Base-by-base conservation (phyloP, 805 yeast genomes). In the Debaryomyces maramus region DNA sequence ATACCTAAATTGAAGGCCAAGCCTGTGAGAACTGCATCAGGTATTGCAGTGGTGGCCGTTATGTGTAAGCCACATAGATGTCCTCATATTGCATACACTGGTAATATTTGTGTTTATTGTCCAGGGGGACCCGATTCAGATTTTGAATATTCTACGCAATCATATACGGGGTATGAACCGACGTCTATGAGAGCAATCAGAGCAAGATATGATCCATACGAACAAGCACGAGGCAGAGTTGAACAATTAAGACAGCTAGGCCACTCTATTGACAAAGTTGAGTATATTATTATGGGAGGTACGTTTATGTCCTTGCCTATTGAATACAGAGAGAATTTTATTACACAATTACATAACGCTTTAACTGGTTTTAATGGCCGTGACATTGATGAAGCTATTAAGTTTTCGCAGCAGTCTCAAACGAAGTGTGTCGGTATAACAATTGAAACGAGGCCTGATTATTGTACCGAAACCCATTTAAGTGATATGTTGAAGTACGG, bases 41-140 rank as follows among this genome's bases (percentile, higher is more conserved):
- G 99, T 53, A 95, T 93, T 43, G 99, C 99, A 7, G 99, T 93
- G 15, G 98, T 93, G 32, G 99, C 99, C 0, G 98, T 93, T 22
- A 93, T 93, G 98, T 90, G 97, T 70, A 93, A 93, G 63, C 99
- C 99, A 2, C 99, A 93, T 63, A 77, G 99, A 68, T 93, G 99
- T 65, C 99, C 99, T 19, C 99, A 93, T 64, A 93, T 93, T 54
- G 98, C 99, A 15, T 93, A 93, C 62, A 93, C 99, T 0, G 99
- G 99, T 46, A 93, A 93, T 58, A 93, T 93, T 46, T 93, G 99
- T 71, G 99, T 93, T 9, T 93, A 86, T 61, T 93, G 99, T 68
- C 99, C 99, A 4, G 99, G 99, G 44, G 99, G 99, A 2, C 99
- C 99, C 3, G 99, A 93, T 61, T 85, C 95, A 1, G 99, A 93